Percentiles rank a stretch among this genome's conserved stretches.
These are phyloP conservation scores for Juglanconis sp. DNA, from an alignment of 2,329 filamentous ascomycete genomes.

Conservation along the genomic window DNA sequence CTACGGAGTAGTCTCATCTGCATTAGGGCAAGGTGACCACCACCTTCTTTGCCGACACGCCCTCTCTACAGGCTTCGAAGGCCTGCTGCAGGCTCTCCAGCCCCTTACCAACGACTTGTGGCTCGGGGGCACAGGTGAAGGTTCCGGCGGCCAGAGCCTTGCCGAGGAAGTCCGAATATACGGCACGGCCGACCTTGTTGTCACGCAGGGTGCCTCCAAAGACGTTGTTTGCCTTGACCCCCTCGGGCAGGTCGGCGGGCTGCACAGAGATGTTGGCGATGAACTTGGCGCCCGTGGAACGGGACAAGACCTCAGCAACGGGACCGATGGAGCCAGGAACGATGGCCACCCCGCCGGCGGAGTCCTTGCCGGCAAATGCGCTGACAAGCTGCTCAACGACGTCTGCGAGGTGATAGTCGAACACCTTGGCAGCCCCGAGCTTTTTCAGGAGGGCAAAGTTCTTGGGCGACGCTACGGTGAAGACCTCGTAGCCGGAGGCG, in stretches of 20 bases:
- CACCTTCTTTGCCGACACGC: constrained; percentile 2
- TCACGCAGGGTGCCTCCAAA: neutral
- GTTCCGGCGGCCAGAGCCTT: neutral
- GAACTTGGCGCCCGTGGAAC: neutral
- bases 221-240: neutral
- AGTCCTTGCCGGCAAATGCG: neutral
- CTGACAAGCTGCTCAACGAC: constrained; percentile 19
- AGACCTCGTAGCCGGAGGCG: constrained; percentile 19
- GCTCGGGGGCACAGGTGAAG: neutral
- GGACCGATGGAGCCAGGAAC: neutral
- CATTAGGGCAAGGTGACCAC: neutral
- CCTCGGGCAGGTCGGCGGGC: neutral
- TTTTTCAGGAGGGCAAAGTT: constrained; percentile 20
- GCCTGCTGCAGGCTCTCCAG: constrained; percentile 10
- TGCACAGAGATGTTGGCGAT: neutral
- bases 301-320: neutral
- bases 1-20: too few species aligned
- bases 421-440: constrained; percentile 23
- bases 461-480: constrained; percentile 14
- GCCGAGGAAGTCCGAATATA: constrained; percentile 5
- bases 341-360: neutral
- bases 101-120: constrained; percentile 5
- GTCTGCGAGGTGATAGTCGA: constrained; percentile 23
- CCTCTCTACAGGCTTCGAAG: constrained; percentile 6
- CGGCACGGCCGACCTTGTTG: neutral